phyloP scores from a whole-genome alignment of 495 filamentous ascomycete genomes.

The Tuber melanosporum region DNA sequence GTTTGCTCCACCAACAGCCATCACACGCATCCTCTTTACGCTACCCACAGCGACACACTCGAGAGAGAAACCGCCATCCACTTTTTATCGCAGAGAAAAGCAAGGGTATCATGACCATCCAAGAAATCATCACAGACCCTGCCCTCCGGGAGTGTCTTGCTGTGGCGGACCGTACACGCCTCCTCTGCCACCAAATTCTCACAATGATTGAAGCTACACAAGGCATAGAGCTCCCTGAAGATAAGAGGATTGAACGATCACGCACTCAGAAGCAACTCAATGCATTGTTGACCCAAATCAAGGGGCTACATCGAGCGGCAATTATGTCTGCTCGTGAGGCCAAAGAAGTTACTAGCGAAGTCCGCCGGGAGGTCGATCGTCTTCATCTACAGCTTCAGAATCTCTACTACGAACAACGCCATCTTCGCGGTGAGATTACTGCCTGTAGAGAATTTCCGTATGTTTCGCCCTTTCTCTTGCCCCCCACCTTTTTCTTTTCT shows the following conservation, averaged over 20 bases:
- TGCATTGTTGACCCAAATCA: constrained; percentile 71
- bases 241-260: constrained; percentile 57
- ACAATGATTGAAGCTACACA: constrained; percentile 50
- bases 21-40: neutral
- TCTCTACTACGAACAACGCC: constrained; percentile 89
- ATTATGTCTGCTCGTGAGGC: constrained; percentile 75
- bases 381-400: constrained; percentile 92
- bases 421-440: constrained; percentile 80
- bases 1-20: constrained; percentile 7
- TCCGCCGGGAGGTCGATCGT: constrained; percentile 80
- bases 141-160: constrained; percentile 64
- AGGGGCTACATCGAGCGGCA: constrained; percentile 73
- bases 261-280: constrained; percentile 74
- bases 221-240: constrained; percentile 45
- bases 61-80: neutral
- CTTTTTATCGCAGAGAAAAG: neutral
- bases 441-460: constrained; percentile 92
- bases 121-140: constrained; percentile 61
- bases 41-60: constrained; percentile 9
- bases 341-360: constrained; percentile 78
- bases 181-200: constrained; percentile 68
- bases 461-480: constrained; percentile 42
- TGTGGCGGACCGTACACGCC: constrained; percentile 60
- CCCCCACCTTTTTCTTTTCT: neutral
- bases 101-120: constrained; percentile 46